phyloP scores from a whole-genome alignment of 1,139 yeast species.

The Spencermartinsiella ligniputridi region DNA sequence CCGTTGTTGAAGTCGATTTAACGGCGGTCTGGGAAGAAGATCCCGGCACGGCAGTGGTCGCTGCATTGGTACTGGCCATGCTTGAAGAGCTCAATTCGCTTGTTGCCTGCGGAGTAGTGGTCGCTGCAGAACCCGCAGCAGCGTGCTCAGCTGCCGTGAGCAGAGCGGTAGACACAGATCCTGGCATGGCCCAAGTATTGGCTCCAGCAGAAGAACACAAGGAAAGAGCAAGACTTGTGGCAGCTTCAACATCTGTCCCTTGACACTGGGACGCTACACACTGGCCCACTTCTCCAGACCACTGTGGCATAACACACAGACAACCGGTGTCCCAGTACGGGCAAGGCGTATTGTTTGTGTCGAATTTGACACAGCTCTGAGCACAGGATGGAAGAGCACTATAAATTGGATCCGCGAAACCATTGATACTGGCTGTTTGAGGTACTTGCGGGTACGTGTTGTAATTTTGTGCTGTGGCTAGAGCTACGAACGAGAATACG shows the following conservation, averaged over 20 bases:
- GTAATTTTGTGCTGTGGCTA: constrained; percentile 30
- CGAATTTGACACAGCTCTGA: constrained; percentile 31
- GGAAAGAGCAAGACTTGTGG: constrained; percentile 43
- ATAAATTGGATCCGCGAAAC: constrained; percentile 49
- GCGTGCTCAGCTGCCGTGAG: constrained; percentile 30
- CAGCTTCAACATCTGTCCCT: constrained; percentile 39
- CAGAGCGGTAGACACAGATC: constrained; percentile 16
- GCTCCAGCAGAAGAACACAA: constrained; percentile 46
- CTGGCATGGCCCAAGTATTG: constrained; percentile 40
- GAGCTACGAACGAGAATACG: too few relatives aligned
- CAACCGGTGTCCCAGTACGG: constrained; percentile 57
- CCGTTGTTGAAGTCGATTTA: background rate
- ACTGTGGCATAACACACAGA: constrained; percentile 47
- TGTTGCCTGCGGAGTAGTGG: too few relatives aligned
- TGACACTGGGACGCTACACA: constrained; percentile 43
- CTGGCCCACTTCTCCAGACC: constrained; percentile 44
- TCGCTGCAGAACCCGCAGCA: constrained; percentile 10
- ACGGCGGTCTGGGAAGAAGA: constrained; percentile 7
- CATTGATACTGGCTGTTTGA: constrained; percentile 47
- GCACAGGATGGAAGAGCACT: constrained; percentile 44
- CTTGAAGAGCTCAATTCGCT: constrained; percentile 7
- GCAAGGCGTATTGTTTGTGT: constrained; percentile 29
- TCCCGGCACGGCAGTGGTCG: constrained; percentile 6
- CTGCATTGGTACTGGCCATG: constrained; percentile 4
- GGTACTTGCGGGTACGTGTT: constrained; percentile 47